These are phyloP conservation scores for Entomortierella chlamydospora DNA, from an alignment of 192 early-diverging fungal genomes.

Conservation along the genomic window DNA sequence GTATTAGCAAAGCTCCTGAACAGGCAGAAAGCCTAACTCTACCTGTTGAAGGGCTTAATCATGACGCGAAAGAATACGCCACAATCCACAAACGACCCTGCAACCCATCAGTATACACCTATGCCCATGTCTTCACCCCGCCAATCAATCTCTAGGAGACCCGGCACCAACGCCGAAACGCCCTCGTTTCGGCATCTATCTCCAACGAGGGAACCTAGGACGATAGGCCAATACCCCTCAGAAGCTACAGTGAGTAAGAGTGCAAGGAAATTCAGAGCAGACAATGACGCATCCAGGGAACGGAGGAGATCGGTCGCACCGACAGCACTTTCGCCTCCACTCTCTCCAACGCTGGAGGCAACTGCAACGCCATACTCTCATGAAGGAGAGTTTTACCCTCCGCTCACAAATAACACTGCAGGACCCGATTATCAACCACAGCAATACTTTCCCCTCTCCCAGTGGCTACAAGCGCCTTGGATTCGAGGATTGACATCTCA, in stretches of 20 bases:
- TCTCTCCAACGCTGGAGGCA: constrained; percentile 30
- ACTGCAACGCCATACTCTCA: constrained; percentile 46
- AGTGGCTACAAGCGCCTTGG: constrained; percentile 53
- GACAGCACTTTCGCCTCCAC: constrained; percentile 16
- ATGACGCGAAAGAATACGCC: constrained; percentile 23
- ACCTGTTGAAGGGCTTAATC: no score
- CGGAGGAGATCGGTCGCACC: background rate
- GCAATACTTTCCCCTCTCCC: constrained; percentile 44
- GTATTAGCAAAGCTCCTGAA: background rate
- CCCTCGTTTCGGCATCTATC: background rate
- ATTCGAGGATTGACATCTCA: constrained; percentile 14
- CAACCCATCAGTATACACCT: constrained; percentile 10
- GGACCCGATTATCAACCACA: constrained; percentile 13
- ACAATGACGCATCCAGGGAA: background rate
- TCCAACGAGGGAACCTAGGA: constrained; percentile 9
- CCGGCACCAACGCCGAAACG: background rate
- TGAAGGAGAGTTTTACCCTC: constrained; percentile 40
- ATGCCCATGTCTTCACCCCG: constrained; percentile 18
- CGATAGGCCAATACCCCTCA: constrained; percentile 14
- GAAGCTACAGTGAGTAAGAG: constrained; percentile 5
- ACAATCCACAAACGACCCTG: background rate
- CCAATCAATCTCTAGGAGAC: background rate
- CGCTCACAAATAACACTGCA: constrained; percentile 12
- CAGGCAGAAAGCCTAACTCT: background rate
- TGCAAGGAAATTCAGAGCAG: constrained; percentile 2